Base-by-base conservation (phyloP, 73 alveolate genomes). In the Paramecium sexaurelia region DNA sequence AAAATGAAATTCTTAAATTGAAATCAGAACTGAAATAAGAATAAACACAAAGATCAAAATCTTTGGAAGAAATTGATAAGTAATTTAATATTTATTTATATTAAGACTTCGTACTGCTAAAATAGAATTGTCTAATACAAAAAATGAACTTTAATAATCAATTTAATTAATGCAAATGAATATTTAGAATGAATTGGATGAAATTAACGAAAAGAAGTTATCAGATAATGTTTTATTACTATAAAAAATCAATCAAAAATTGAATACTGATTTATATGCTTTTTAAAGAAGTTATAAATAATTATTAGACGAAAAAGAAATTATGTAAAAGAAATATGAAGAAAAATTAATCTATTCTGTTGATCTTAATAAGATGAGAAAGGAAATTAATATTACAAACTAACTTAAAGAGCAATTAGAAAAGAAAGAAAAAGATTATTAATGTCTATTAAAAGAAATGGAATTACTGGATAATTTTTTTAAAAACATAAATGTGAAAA, bases 31-130 rank as follows among this genome's bases (percentile, higher is more conserved):
- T 73, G 57, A 35, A 39, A 19, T 39, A 33, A 36, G 87, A 73
- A 36, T 19, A 73, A 39, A 73, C 87, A 5, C 17, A 73, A 19
- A 73, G 87, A 19, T 15, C 87, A 10, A 73, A 73, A 73, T 36
- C 87, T 0, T 73, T 73, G 57, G 87, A 73, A 73, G 87, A 73
- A 36, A 73, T 73, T 33, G 87, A 73, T 17, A 73, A 73, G 87
- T 73, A 73, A 32, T 66, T 13, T 13, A n/a, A 11, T 32, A 32
- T 73, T 32, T 29, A 29, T 22, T 35, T 33, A 73, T 33, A 13
- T 29, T 73, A 27, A 73, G 87, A 33, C 43, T 73, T 20, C 87
- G 87, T 27, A 39, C 55, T 7, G 36, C 55, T 10, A 73, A 73
- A 19, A 39, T 73, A 27, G 55, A 73, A 39, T 20, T 73, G 19